Conservation (phyloP, 2,329 filamentous ascomycete genomes). For the Nemania sp. region DNA sequence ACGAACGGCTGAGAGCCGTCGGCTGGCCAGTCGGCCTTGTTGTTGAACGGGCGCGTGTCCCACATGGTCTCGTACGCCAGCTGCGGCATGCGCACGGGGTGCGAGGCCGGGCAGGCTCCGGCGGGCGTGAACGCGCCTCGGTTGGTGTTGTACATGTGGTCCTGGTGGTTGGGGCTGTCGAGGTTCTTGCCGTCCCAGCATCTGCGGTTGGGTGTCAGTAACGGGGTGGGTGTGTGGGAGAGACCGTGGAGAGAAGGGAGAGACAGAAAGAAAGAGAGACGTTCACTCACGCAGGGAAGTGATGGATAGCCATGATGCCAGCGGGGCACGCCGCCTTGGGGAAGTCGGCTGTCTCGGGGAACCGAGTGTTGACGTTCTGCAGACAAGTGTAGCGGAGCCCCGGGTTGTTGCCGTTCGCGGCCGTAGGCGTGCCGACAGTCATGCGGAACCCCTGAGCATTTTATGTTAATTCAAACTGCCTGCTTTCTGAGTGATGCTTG, state of each 20-base stretch:
- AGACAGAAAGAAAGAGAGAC: conserved; percentile 10
- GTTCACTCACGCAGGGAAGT: conserved; percentile 41
- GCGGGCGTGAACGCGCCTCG: conserved; percentile 35
- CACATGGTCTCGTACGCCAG: conserved; percentile 51
- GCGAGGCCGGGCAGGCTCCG: conserved; percentile 42
- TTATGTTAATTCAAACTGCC: conserved; percentile 8
- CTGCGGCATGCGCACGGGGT: conserved; percentile 44
- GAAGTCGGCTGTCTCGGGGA: conserved; percentile 43
- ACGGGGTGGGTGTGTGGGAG: conserved; percentile 7
- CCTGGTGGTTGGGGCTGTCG: conserved; percentile 52
- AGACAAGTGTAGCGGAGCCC: conserved; percentile 41
- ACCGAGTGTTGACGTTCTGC: conserved; percentile 41
- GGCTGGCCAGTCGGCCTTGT: conserved; percentile 42
- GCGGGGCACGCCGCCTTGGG: conserved; percentile 41
- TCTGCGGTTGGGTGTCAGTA: conserved; percentile 14
- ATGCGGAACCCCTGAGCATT: conserved; percentile 45
- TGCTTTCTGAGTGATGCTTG: conserved; percentile 14
- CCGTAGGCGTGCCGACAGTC: conserved; percentile 42
- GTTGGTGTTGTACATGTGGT: conserved; percentile 49
- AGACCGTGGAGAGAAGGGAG: too few species aligned
- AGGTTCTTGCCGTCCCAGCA: conserved; percentile 55
- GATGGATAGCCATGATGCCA: conserved; percentile 45
- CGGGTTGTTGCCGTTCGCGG: conserved; percentile 32
- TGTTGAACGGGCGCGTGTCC: conserved; percentile 45
- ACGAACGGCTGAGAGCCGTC: conserved; percentile 43